Base-by-base conservation (phyloP, 805 yeast genomes). In the Candida manassasensis region DNA sequence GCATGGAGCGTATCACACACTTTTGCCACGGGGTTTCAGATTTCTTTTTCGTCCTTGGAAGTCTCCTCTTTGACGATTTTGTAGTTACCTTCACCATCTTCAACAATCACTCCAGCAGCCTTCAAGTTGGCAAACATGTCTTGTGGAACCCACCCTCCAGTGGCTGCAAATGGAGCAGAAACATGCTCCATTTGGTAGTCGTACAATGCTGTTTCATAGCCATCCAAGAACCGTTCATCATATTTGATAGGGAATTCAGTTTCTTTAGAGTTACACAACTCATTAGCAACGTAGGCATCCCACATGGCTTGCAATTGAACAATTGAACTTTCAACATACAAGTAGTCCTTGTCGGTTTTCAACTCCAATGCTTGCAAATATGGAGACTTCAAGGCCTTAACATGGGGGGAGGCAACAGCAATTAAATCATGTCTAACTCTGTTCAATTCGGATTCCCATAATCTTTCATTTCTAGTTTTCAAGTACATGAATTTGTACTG, bases 121-220 rank as follows among this genome's bases (percentile, higher is more conserved):
- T 78, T 59, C 49, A 86, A 68, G 32, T 75, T 74, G 21, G 77
- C 81, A 52, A 90, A 89, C 83, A 87, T 78, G 53, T 87, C 95
- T 54, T 87, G 96, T 12, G 97, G 96, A 38, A 93, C 75, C 96
- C 97, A 90, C 4, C 96, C 96, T 36, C 84, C 83, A 16, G 96
- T 84, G 31, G 90, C 90, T 19, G 85, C 81, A 59, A 87, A 89
- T 27, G 97, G 96, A 34, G 79, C 72, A 4, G 79, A 68, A 24
- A 81, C 72, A 31, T 84, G 61, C 46, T 76, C 78, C 43, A 74
- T 63, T 59, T 86, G 90, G 65, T 85, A 84, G 19, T 69, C 73
- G 39, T 75, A 79, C 47, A 86, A 68, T 17, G 72, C 74, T 15
- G 65, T 50, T 35, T 75, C 77, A 51, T 80, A 83, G 34, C 65